Base-by-base conservation (phyloP, 2,329 filamentous ascomycete species). In the Botrytis deweyae region DNA sequence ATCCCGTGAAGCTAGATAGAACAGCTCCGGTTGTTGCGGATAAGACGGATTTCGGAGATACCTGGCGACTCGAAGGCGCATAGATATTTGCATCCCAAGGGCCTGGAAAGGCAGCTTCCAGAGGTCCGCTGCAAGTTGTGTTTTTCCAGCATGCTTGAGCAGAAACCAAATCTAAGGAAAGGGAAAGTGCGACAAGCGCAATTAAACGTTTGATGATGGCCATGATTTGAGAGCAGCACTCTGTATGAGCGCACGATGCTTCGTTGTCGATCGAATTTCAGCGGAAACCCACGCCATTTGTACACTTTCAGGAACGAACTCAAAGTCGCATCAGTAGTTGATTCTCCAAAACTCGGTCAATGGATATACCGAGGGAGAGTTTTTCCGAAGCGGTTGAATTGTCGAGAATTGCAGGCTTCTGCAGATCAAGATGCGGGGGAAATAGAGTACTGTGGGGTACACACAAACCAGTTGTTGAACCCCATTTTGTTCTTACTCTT, bases 81-180 rank as follows among this genome's bases (percentile, higher is more conserved):
- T 85, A 89, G 68, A 88, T 90, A 75, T 88, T 87, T 0, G 83
- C 80, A 52, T 90, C 85, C 88, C 89, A 91, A n/a, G 82, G 80
- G 0, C 89, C 89, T 3, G 85, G 83, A 74, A 90, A 91, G 0
- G 88, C 84, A 5, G 86, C 79, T 16, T 85, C 80, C 14, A 79
- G 78, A 5, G 87, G 85, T 5, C 85, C 85, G 44, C 82, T 86
- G 77, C 89, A 91, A 33, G 83, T 80, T 1, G 86, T 87, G 72
- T 89, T 80, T 74, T 86, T 83, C 88, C 88, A 91, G 78, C 88
- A 91, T 64, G 72, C 42, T 62, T 77, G 76, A 52, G 77, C 73
- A 49, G 70, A 62, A 14, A 68, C 55, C 7, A 70, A 61, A 38
- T 44, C 55, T 1, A 77, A n/a, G 22, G 72, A 58, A 59, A 67